phyloP scores from a whole-genome alignment of 176 grass and related monocot genomes.

The Oryza australiensis region DNA sequence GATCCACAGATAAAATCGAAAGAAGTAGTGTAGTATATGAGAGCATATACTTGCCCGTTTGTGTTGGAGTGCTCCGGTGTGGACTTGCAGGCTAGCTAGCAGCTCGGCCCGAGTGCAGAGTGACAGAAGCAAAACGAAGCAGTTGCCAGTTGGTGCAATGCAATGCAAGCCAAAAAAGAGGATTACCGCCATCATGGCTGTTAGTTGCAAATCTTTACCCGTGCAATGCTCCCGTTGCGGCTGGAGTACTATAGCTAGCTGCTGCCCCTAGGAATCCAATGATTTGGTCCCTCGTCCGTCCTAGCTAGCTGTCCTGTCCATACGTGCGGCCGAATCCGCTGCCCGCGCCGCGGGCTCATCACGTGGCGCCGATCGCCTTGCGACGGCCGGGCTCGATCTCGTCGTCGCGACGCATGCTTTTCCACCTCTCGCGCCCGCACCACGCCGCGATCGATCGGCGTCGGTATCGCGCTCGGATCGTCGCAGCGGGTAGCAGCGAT shows the following conservation, averaged over 20 bases:
- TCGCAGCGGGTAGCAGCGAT: background rate
- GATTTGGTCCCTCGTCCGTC: background rate
- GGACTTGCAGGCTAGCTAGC: background rate
- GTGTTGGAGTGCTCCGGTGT: background rate
- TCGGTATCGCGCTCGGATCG: background rate
- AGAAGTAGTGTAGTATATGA: too few species aligned
- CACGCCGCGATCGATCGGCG: too few species aligned
- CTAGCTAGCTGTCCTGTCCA: background rate
- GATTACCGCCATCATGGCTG: background rate
- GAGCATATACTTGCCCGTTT: background rate
- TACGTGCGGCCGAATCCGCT: background rate
- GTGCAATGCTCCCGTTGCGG: too few species aligned
- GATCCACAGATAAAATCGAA: too few species aligned
- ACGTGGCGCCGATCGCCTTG: too few species aligned
- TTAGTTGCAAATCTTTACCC: background rate
- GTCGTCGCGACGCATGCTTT: too few species aligned
- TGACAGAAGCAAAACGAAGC: background rate
- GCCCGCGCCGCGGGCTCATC: too few species aligned
- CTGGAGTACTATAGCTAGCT: background rate
- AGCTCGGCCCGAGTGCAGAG: background rate
- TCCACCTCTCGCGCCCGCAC: background rate
- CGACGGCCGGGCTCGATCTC: too few species aligned
- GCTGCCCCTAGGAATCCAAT: background rate
- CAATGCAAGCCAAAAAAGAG: background rate
- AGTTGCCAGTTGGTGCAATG: background rate